Conservation (phyloP, 2,329 filamentous ascomycete species). For the Ceratocystis eucalypticola region DNA sequence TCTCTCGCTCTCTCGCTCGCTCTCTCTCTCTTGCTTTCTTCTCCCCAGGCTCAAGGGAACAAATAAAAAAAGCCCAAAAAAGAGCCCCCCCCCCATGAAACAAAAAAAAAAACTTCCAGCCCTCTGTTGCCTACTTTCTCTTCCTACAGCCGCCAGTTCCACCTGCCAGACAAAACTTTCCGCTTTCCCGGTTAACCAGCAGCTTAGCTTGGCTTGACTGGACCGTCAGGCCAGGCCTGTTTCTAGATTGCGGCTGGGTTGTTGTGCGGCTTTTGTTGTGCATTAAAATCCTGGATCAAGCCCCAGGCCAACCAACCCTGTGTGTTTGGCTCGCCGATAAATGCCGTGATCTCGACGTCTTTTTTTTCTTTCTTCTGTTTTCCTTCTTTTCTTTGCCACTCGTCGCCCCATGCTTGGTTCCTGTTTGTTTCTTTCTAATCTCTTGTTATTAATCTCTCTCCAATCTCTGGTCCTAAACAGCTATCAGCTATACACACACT, state of each 20-base stretch:
- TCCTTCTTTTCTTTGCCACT: neutral
- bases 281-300: neutral
- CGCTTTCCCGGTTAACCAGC: neutral
- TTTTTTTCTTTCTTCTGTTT: neutral
- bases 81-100: neutral
- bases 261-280: neutral
- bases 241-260: neutral
- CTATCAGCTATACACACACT: too few species aligned
- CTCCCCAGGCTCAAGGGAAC: too few species aligned
- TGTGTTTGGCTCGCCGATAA: neutral
- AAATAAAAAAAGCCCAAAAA: neutral
- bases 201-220: too few species aligned
- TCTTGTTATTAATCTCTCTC: neutral
- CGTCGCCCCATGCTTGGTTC: neutral
- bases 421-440: neutral
- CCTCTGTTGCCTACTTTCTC: neutral
- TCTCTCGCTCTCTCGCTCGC: neutral
- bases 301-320: neutral
- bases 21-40: neutral
- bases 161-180: neutral
- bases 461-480: neutral
- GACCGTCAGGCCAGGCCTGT: neutral
- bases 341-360: neutral
- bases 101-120: neutral
- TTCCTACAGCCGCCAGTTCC: neutral